Evolutionary conservation across 129 eudicot genomes (phyloP).

Genomic region (Solidago caesia): DNA sequence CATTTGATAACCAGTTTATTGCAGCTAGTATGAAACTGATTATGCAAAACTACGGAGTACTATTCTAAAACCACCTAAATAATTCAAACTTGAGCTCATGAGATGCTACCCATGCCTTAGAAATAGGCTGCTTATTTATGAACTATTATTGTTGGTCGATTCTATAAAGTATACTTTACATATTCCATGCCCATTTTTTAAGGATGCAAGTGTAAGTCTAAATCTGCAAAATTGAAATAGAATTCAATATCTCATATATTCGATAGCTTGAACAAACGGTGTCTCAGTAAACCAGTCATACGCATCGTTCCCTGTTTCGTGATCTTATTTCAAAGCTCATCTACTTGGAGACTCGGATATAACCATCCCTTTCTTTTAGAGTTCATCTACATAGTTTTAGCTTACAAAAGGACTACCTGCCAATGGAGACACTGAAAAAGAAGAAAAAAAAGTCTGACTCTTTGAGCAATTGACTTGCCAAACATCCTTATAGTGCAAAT

Average conservation of each 20-base stretch:
- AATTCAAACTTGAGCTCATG: not conserved
- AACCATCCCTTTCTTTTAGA: conserved; percentile 10
- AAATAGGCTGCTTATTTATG: not conserved
- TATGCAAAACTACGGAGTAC: no score
- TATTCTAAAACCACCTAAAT: no score
- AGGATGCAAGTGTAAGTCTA: no score
- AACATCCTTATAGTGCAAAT: conserved; percentile 88
- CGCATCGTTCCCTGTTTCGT: not conserved
- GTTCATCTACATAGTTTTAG: no score
- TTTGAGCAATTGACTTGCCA: conserved; percentile 76
- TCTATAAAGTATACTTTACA: no score
- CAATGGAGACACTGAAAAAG: no score
- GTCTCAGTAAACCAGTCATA: not conserved
- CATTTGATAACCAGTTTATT: no score
- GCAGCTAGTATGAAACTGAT: no score
- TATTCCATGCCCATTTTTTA: no score
- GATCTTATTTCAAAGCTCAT: not conserved
- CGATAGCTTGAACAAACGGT: no score
- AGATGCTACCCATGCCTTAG: not conserved
- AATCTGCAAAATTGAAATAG: conserved; percentile 10
- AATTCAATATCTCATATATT: conserved; percentile 12
- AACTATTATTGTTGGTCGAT: not conserved
- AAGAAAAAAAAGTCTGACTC: no score
- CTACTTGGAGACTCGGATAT: not conserved
- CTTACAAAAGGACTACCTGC: no score